These are phyloP conservation scores for Amanita molliuscula DNA, from an alignment of 768 basidiomycete species.

Conservation along the genomic window DNA sequence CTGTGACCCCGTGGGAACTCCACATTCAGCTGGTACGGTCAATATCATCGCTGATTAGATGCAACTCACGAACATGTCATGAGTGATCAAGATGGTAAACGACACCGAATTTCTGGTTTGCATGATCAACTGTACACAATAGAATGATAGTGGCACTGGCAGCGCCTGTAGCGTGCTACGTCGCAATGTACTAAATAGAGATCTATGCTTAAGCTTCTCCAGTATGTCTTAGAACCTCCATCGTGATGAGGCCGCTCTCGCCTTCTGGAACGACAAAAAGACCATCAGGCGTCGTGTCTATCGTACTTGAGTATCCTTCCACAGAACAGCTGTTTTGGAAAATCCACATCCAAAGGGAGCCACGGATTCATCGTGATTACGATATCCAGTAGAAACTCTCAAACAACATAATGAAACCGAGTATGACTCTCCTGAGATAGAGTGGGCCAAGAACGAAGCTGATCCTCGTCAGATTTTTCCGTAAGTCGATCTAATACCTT, in stretches of 20 bases:
- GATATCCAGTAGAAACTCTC: slow-evolving; percentile 23
- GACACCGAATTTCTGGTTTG: too few relatives aligned
- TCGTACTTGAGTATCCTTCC: slow-evolving; percentile 14
- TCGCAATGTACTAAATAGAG: too few relatives aligned
- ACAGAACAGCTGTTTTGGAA: neutral
- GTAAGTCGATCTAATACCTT: too few relatives aligned
- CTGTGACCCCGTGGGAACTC: too few relatives aligned
- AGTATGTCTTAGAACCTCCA: slow-evolving; percentile 9
- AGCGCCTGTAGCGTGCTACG: too few relatives aligned
- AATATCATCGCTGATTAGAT: too few relatives aligned
- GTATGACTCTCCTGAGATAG: slow-evolving; percentile 21
- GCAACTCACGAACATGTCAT: too few relatives aligned
- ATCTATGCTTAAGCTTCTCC: too few relatives aligned
- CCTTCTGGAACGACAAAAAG: neutral
- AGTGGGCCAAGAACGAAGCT: slow-evolving; percentile 24
- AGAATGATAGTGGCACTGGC: too few relatives aligned
- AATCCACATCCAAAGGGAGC: slow-evolving; percentile 17
- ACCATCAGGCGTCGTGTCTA: slow-evolving; percentile 16
- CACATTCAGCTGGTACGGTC: too few relatives aligned
- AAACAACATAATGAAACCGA: slow-evolving; percentile 21
- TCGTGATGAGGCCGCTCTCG: neutral
- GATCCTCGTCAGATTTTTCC: slow-evolving; percentile 21
- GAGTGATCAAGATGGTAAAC: too few relatives aligned
- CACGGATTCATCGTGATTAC: slow-evolving; percentile 15
- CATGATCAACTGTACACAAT: too few relatives aligned